Evolutionary conservation across 805 yeast genomes (phyloP).

Genomic region (Tetrapisispora nanseiensis): DNA sequence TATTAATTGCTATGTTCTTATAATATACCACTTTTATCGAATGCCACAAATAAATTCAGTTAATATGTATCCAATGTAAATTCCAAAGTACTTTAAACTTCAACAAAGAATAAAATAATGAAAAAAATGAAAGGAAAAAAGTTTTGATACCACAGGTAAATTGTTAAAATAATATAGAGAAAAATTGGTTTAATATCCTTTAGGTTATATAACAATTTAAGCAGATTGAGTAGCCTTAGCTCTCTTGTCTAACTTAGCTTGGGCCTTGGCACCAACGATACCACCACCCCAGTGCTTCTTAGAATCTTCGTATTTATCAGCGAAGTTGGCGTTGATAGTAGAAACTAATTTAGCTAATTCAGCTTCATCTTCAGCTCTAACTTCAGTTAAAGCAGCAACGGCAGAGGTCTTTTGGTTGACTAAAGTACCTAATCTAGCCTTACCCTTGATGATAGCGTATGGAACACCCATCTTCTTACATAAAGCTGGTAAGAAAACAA

Average conservation of each 20-base stretch:
- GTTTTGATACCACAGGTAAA: constrained; percentile 3
- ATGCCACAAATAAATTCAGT: neutral
- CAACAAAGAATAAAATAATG: constrained; percentile 5
- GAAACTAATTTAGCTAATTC: constrained; percentile 88
- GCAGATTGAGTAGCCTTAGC: constrained; percentile 42
- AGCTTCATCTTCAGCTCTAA: constrained; percentile 87
- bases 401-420: constrained; percentile 97
- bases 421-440: constrained; percentile 95
- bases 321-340: constrained; percentile 87
- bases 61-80: neutral
- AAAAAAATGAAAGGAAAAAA: constrained; percentile 3
- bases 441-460: constrained; percentile 96
- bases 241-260: constrained; percentile 71
- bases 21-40: constrained; percentile 1
- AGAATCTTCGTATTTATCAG: constrained; percentile 86
- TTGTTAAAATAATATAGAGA: constrained; percentile 4
- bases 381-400: constrained; percentile 95
- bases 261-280: constrained; percentile 90
- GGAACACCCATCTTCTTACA: constrained; percentile 99
- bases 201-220: constrained; percentile 15
- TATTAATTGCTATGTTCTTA: neutral
- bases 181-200: neutral
- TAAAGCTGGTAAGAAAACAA: constrained; percentile 94
- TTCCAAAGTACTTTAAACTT: neutral
- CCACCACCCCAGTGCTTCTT: constrained; percentile 99